Percentiles rank a stretch among this genome's conserved stretches.
phyloP scores from a whole-genome alignment of 805 yeast genomes.

The Kurtzmaniella cleridarum region DNA sequence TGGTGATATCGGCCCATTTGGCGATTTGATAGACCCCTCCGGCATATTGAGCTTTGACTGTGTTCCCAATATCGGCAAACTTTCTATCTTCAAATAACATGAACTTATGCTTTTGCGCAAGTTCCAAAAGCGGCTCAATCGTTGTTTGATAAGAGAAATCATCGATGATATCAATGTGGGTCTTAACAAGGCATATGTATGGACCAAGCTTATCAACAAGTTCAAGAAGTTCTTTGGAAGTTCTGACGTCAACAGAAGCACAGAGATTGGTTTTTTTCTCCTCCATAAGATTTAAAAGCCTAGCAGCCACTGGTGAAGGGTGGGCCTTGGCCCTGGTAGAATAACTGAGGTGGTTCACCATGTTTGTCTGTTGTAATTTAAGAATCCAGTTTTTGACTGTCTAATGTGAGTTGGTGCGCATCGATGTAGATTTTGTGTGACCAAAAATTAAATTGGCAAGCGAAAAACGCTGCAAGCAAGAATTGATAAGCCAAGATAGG shows the following conservation, averaged over 20 bases:
- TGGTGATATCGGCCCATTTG: slow-evolving; percentile 93
- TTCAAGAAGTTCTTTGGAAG: slow-evolving; percentile 66
- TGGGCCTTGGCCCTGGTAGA: slow-evolving; percentile 66
- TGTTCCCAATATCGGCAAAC: slow-evolving; percentile 97
- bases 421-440: no score
- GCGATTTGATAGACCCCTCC: slow-evolving; percentile 89
- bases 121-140: slow-evolving; percentile 61
- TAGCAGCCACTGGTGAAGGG: slow-evolving; percentile 72
- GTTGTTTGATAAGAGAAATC: slow-evolving; percentile 84
- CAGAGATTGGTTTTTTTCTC: slow-evolving; percentile 81
- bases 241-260: slow-evolving; percentile 87
- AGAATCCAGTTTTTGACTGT: no score
- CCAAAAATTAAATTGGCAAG: background rate
- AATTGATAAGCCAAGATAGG: no score
- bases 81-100: slow-evolving; percentile 95
- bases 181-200: slow-evolving; percentile 82
- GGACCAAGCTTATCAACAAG: slow-evolving; percentile 85
- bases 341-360: slow-evolving; percentile 34
- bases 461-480: no score
- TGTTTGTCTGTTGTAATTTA: no score
- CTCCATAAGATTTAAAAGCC: slow-evolving; percentile 70
- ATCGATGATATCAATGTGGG: slow-evolving; percentile 89
- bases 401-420: no score
- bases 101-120: slow-evolving; percentile 79
- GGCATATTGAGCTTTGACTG: slow-evolving; percentile 89